Conservation (phyloP, 768 basidiomycete genomes). For the Tricholoma furcatifolium region DNA sequence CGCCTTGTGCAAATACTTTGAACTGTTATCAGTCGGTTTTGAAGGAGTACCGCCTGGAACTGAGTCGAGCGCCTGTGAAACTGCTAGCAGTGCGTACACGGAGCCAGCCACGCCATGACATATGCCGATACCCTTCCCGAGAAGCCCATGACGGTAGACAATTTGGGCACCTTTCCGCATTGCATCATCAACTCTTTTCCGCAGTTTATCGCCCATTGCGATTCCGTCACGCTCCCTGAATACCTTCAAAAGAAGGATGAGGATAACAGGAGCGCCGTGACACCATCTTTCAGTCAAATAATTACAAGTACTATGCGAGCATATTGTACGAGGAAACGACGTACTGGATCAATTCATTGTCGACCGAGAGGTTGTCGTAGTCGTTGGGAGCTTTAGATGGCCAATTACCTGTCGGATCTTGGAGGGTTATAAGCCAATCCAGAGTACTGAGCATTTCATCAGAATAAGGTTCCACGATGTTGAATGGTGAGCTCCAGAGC, state of each 20-base stretch:
- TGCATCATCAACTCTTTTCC: slow-evolving; percentile 28
- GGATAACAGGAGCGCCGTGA: slow-evolving; percentile 53
- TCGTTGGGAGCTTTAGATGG: slow-evolving; percentile 38
- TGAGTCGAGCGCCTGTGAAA: slow-evolving; percentile 41
- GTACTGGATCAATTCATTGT: slow-evolving; percentile 49
- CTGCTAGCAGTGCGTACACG: slow-evolving; percentile 52
- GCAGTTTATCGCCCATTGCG: slow-evolving; percentile 21
- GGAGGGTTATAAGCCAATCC: slow-evolving; percentile 45
- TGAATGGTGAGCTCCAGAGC: slow-evolving; percentile 41
- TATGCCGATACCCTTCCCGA: slow-evolving; percentile 57
- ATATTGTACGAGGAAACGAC: slow-evolving; percentile 13
- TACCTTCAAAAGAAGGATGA: slow-evolving; percentile 46
- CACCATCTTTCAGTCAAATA: slow-evolving; percentile 43
- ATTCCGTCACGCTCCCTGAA: slow-evolving; percentile 26
- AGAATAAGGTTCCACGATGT: slow-evolving; percentile 35
- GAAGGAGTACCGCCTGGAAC: neutral
- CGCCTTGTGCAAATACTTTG: slow-evolving; percentile 27
- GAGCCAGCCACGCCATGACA: slow-evolving; percentile 59
- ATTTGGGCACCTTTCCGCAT: slow-evolving; percentile 38
- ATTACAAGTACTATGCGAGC: neutral
- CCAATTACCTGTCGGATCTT: slow-evolving; percentile 53
- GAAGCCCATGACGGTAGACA: slow-evolving; percentile 47
- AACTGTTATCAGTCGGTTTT: slow-evolving; percentile 1
- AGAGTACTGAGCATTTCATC: slow-evolving; percentile 40
- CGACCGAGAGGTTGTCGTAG: neutral